Conservation (phyloP, 148 eudicot species). For the Vaccinium vitisidaea region DNA sequence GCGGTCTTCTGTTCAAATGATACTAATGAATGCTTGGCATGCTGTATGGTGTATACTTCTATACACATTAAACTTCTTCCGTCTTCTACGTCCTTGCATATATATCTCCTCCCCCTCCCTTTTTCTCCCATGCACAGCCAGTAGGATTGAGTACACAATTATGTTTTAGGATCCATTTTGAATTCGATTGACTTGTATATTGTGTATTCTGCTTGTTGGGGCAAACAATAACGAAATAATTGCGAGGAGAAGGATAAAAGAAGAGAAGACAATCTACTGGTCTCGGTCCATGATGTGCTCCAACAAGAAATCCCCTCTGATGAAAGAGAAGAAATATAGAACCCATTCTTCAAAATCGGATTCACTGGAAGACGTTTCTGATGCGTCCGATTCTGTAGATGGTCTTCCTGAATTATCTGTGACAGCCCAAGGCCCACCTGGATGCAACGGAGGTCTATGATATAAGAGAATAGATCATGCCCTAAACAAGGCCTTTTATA, state of each 20-base stretch:
- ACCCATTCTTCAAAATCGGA: constrained; percentile 45
- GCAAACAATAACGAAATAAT: constrained; percentile 79
- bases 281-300: constrained; percentile 34
- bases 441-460: no score
- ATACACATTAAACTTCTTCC: neutral
- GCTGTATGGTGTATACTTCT: neutral
- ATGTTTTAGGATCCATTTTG: neutral
- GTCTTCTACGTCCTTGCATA: neutral
- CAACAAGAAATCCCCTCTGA: constrained; percentile 31
- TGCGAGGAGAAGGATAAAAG: constrained; percentile 76
- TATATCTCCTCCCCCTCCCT: no score
- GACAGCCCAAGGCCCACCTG: no score
- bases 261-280: constrained; percentile 46
- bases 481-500: no score
- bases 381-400: constrained; percentile 65
- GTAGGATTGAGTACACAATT: neutral
- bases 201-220: constrained; percentile 34
- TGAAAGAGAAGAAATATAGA: constrained; percentile 37
- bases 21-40: neutral
- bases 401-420: constrained; percentile 42
- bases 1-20: neutral
- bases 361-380: constrained; percentile 62
- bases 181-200: neutral
- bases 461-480: no score
- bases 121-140: neutral